Base-by-base conservation (phyloP, 345 rosid species). In the Citrus medica region DNA sequence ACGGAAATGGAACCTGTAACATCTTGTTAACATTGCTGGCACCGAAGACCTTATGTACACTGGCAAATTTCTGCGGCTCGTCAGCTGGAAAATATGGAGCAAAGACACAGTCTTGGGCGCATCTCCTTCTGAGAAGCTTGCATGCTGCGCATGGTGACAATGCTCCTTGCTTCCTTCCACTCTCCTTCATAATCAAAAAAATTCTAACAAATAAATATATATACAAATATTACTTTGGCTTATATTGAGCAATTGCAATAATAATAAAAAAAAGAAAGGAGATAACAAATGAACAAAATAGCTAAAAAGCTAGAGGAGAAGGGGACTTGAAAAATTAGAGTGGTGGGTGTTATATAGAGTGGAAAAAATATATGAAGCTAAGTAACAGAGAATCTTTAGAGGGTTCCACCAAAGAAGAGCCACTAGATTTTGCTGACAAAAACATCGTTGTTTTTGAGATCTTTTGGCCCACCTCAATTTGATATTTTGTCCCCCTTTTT, bases 1-100 rank as follows among this genome's bases (percentile, higher is more conserved):
- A 51, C 38, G 67, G 60, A 40, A 74, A 56, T 58, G 48, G 79
- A 69, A 92, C 98, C 98, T 95, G 98, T 73, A 95, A 66, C 94
- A 93, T 87, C 84, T 93, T 95, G 90, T 84, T 95, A 81, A 95
- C 97, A 83, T 93, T 95, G 88, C 98, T 93, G 13, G 98, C 98
- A 46, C 98, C 98, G 65, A 93, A 95, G n/a, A 95, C 90, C 85
- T 89, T 92, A 76, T 95, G 98, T 3, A 93, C 98, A 71, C 82
- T 90, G 7, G 98, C 97, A 80, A 95, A 95, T 75, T 93, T 95
- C 55, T 91, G 92, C 61, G 98, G 94, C 78, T 95, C 94, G 70
- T 90, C 93, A 4, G 94, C 91, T 1, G 97, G 98, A 78, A 95
- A 95, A 78, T 95, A 90, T 6, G 98, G 98, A 55, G 98, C 94